phyloP scores from a whole-genome alignment of 1,284 basidiomycete species.

The Apiotrichum siamense region DNA sequence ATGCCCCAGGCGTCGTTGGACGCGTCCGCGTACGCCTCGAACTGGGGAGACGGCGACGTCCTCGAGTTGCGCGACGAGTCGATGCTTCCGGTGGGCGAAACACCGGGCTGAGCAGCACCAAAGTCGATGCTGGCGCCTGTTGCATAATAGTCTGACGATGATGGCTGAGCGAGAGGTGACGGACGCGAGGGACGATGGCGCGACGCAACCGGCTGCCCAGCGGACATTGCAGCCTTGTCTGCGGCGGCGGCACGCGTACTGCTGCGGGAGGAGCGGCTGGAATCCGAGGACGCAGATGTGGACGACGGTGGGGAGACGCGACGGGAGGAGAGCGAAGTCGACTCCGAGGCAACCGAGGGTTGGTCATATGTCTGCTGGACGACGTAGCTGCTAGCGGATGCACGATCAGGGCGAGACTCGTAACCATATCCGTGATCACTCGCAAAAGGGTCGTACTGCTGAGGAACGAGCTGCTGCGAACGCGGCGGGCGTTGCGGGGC shows the following conservation, averaged over 20 bases:
- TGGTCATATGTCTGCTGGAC: constrained; percentile 14
- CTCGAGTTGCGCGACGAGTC: background rate
- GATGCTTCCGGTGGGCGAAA: background rate
- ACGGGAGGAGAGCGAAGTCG: background rate
- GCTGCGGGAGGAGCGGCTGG: background rate
- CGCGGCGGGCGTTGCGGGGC: background rate
- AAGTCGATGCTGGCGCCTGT: constrained; percentile 1
- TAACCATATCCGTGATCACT: constrained; percentile 24
- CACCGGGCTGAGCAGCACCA: background rate
- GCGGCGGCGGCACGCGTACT: constrained; percentile 25
- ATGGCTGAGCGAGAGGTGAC: constrained; percentile 38
- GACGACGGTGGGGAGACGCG: too few species aligned
- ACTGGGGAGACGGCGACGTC: background rate
- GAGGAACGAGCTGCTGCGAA: background rate
- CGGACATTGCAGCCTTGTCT: constrained; percentile 34
- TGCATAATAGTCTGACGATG: background rate
- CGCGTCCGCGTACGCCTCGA: constrained; percentile 7
- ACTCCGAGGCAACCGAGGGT: background rate
- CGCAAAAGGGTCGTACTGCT: constrained; percentile 13
- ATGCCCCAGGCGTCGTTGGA: constrained; percentile 30
- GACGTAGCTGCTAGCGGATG: constrained; percentile 3
- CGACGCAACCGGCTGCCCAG: constrained; percentile 24
- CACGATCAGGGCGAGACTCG: constrained; percentile 11
- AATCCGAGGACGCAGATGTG: constrained; percentile 1
- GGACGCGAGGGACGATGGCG: constrained; percentile 42